Conservation (phyloP, 139 green algal species). For the Edaphochlamys debaryana region DNA sequence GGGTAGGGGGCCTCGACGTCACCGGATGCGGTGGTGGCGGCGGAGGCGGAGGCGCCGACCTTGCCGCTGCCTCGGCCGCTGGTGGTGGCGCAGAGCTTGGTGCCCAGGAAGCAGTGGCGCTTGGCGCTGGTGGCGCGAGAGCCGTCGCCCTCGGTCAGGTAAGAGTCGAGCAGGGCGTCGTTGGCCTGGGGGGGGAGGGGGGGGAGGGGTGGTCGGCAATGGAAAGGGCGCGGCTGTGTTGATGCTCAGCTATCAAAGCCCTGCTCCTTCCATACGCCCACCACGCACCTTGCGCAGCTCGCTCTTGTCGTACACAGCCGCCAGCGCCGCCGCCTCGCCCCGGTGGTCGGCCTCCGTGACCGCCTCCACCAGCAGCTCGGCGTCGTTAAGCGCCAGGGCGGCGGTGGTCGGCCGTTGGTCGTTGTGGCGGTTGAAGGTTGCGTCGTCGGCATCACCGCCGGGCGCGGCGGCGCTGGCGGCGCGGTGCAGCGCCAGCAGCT, state of each 20-base stretch:
- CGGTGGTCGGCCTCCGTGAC: slow-evolving; percentile 44
- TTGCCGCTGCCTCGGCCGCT: not conserved
- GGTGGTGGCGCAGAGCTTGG: not conserved
- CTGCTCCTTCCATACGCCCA: not conserved
- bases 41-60: not conserved
- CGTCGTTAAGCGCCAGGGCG: slow-evolving; percentile 15
- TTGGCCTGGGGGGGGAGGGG: not conserved
- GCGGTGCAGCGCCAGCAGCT: slow-evolving; percentile 23
- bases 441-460: not conserved
- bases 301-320: slow-evolving; percentile 17
- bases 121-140: too few species aligned
- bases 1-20: too few species aligned
- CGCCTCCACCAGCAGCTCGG: slow-evolving; percentile 31
- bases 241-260: too few species aligned
- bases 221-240: too few species aligned
- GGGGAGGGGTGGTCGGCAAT: not conserved
- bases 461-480: not conserved
- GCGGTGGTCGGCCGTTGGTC: not conserved
- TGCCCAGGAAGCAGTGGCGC: not conserved
- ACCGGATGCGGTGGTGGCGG: too few species aligned
- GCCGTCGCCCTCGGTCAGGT: not conserved
- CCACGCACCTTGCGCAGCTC: slow-evolving; percentile 1
- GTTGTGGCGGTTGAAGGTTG: not conserved
- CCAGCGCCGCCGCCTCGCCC: slow-evolving; percentile 7
- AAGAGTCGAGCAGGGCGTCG: slow-evolving; percentile 1